phyloP scores from a whole-genome alignment of 495 filamentous ascomycete species.

The Penicillium atrosanguineum region DNA sequence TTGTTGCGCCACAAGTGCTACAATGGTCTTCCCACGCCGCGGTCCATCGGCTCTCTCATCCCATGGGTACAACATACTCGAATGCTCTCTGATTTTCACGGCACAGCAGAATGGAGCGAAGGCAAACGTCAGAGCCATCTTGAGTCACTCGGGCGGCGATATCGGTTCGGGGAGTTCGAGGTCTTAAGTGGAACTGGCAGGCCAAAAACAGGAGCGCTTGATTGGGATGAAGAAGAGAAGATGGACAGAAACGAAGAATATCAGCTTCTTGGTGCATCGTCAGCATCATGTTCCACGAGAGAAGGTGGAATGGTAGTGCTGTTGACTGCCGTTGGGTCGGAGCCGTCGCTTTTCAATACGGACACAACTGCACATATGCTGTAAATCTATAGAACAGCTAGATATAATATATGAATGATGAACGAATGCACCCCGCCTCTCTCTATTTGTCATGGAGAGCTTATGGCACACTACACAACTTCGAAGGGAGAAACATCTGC shows the following conservation, averaged over 20 bases:
- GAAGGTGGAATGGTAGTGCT: background rate
- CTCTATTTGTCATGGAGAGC: too few species aligned
- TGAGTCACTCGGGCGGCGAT: background rate
- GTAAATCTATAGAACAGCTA: background rate
- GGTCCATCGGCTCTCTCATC: slow-evolving; percentile 21
- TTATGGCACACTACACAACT: too few species aligned
- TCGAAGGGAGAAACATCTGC: too few species aligned
- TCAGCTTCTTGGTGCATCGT: background rate
- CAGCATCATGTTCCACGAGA: background rate
- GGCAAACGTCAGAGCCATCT: background rate
- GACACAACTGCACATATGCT: background rate
- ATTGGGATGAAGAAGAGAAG: background rate
- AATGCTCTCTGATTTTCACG: slow-evolving; percentile 3
- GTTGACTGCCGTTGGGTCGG: background rate
- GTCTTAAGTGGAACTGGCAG: background rate
- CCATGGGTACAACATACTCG: slow-evolving; percentile 23
- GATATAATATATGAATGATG: too few species aligned
- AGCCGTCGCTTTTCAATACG: background rate
- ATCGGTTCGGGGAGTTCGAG: background rate
- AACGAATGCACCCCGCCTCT: too few species aligned
- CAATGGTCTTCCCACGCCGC: slow-evolving; percentile 20
- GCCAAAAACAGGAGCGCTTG: background rate
- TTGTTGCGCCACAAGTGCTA: slow-evolving; percentile 11
- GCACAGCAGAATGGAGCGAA: background rate
- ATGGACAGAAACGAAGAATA: background rate